Conservation (phyloP, 2,329 filamentous ascomycete species). For the Hypoxylon sp. region DNA sequence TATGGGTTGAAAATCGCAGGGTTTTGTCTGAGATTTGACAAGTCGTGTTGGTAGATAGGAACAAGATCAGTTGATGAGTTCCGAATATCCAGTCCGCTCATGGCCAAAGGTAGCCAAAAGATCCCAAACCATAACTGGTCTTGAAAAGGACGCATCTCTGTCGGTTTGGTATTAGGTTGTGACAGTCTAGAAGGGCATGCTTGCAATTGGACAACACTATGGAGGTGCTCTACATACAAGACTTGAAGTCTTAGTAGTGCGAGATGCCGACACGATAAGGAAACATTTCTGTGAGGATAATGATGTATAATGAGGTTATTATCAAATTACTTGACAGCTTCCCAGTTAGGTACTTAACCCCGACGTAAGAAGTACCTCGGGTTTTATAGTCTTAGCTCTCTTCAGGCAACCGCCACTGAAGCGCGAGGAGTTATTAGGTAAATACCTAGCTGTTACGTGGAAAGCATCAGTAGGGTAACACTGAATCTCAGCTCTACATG, state of each 20-base stretch:
- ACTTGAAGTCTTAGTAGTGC: neutral
- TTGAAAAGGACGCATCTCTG: neutral
- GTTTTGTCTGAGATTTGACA: slow-evolving; percentile 12
- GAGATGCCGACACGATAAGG: neutral
- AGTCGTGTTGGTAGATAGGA: slow-evolving; percentile 21
- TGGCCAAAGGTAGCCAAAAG: neutral
- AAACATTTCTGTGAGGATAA: neutral
- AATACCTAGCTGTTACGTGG: neutral
- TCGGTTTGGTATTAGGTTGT: neutral
- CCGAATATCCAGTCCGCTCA: neutral
- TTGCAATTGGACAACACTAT: neutral
- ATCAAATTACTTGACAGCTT: neutral
- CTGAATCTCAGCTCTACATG: neutral
- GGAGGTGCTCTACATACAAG: neutral
- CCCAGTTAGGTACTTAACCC: no score
- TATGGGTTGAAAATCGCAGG: slow-evolving; percentile 22
- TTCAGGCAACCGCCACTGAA: neutral
- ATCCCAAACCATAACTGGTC: neutral
- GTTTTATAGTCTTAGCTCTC: neutral
- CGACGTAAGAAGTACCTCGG: neutral
- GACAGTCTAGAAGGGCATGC: neutral
- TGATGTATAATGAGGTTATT: no score
- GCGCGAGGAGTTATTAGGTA: neutral
- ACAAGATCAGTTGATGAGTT: slow-evolving; percentile 29
- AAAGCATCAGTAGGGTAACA: neutral